Conservation (phyloP, 1,139 yeast species). For the Scheffersomyces parashehatae region DNA sequence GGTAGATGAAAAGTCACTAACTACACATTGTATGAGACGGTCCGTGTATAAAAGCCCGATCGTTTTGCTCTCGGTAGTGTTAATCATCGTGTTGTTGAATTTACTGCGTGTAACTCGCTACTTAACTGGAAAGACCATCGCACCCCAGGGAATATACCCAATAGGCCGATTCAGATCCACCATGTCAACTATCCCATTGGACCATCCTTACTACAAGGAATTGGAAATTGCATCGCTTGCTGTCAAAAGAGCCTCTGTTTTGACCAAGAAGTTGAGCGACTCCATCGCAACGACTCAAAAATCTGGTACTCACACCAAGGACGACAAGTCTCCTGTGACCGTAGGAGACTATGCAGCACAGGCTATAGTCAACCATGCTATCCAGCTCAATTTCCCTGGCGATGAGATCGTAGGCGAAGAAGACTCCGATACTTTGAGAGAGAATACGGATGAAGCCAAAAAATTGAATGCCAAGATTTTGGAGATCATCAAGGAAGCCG, state of each 20-base stretch:
- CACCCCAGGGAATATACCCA: too few species aligned
- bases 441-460: constrained; percentile 37
- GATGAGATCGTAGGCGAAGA: constrained; percentile 96
- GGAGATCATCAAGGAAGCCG: constrained; percentile 49
- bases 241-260: constrained; percentile 79
- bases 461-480: constrained; percentile 45
- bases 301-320: constrained; percentile 71
- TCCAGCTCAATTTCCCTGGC: constrained; percentile 72
- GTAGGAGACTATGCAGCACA: constrained; percentile 97
- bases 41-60: too few species aligned
- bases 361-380: constrained; percentile 84
- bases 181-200: constrained; percentile 6
- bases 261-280: constrained; percentile 73
- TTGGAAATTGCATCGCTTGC: constrained; percentile 81
- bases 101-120: too few species aligned
- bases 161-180: too few species aligned
- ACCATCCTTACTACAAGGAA: constrained; percentile 51
- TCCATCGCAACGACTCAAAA: constrained; percentile 60
- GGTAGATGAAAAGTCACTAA: too few species aligned
- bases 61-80: too few species aligned
- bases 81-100: too few species aligned
- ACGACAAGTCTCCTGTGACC: constrained; percentile 93
- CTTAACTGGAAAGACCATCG: too few species aligned
- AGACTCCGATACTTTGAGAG: constrained; percentile 66
- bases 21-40: too few species aligned